A percentile compares a stretch with the other conserved stretches of the same genome.
Evolutionary conservation across 2,329 filamentous ascomycete species (phyloP).

Genomic region (Hypoxylon sp.): DNA sequence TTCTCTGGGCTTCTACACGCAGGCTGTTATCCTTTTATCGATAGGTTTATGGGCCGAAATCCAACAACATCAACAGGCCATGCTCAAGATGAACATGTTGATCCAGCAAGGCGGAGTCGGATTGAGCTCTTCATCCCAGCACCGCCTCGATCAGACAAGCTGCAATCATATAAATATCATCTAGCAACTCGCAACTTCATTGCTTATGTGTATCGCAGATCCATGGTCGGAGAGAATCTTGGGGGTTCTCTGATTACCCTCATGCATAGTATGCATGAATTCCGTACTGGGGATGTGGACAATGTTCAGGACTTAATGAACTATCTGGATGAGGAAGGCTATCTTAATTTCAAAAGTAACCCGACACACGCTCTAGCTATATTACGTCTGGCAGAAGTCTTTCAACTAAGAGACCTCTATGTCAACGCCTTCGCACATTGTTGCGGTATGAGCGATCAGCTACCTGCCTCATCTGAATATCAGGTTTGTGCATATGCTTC

Average conservation of each 20-base stretch:
- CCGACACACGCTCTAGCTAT: conserved; percentile 78
- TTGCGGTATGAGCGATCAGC: conserved; percentile 79
- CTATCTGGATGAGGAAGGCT: conserved; percentile 79
- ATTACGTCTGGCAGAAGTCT: conserved; percentile 77
- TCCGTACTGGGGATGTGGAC: conserved; percentile 67
- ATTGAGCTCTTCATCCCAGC: conserved; percentile 80
- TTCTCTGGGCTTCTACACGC: conserved; percentile 70
- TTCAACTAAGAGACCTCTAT: conserved; percentile 76
- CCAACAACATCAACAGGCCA: conserved; percentile 31
- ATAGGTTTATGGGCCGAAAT: conserved; percentile 62
- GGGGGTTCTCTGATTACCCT: conserved; percentile 75
- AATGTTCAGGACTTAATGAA: conserved; percentile 73
- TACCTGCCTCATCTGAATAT: conserved; percentile 72
- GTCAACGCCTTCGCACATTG: conserved; percentile 83
- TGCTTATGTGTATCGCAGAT: conserved; percentile 76
- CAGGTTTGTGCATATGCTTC: conserved; percentile 62
- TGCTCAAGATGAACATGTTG: conserved; percentile 53
- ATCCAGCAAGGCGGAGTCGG: conserved; percentile 60
- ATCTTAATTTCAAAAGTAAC: conserved; percentile 75
- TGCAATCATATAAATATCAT: conserved; percentile 73
- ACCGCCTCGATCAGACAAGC: conserved; percentile 67
- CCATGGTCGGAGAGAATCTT: conserved; percentile 77
- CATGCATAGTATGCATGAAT: conserved; percentile 75
- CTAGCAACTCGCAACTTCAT: conserved; percentile 82
- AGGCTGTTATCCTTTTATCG: conserved; percentile 73